These are phyloP conservation scores for Hypoxylon crocopeplum DNA, from an alignment of 495 filamentous ascomycete genomes.

Conservation along the genomic window DNA sequence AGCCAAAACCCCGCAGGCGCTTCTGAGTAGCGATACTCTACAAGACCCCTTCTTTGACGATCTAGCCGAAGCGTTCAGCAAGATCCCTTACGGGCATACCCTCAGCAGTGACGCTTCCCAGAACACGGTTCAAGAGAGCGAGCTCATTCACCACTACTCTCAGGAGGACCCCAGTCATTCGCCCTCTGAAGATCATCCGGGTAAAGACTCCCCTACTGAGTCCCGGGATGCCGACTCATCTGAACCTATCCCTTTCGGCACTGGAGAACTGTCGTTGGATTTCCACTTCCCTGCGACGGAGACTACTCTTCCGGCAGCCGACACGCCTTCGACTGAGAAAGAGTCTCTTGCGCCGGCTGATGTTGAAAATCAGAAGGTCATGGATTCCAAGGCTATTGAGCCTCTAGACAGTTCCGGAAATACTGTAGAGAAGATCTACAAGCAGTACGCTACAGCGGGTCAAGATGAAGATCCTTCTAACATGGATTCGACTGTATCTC, in stretches of 20 bases:
- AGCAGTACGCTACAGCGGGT: constrained; percentile 31
- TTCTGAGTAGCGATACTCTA: background rate
- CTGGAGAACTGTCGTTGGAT: no score
- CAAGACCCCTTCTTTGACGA: constrained; percentile 23
- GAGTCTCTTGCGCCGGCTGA: background rate
- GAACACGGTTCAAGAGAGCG: background rate
- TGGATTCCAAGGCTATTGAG: background rate
- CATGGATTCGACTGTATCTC: background rate
- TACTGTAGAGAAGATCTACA: constrained; percentile 42
- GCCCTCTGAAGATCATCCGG: no score
- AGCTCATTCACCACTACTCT: no score
- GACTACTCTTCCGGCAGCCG: no score
- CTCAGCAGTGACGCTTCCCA: background rate
- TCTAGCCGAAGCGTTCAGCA: constrained; percentile 27
- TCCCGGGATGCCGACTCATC: no score
- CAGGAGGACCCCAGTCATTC: no score
- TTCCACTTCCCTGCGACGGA: no score
- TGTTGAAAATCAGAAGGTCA: background rate
- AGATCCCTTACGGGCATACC: constrained; percentile 14
- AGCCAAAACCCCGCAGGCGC: no score
- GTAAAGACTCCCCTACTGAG: no score
- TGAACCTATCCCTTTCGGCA: no score
- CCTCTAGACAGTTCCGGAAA: constrained; percentile 28
- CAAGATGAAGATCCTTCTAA: constrained; percentile 3
- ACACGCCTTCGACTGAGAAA: background rate